Base-by-base conservation (phyloP, 1,284 basidiomycete genomes). In the Cystobasidiaceae sp. region DNA sequence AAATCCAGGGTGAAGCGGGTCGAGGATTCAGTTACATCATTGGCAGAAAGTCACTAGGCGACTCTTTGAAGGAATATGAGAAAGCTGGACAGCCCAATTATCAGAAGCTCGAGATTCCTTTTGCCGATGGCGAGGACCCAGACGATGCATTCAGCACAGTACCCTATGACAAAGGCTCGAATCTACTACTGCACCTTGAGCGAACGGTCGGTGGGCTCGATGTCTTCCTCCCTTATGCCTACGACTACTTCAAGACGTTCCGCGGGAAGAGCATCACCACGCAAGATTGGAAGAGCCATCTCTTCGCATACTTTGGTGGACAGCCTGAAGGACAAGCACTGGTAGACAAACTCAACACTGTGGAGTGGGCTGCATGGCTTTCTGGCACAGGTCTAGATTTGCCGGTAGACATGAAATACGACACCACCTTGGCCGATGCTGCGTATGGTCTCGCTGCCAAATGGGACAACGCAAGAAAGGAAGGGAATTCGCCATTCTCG, bases 231-330 rank as follows among this genome's bases (percentile, higher is more conserved):
- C 78, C 76, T 51, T 93, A 93, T 71, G 82, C 88, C 34, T 83
- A 82, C 70, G 84, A 89, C 74, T 93, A 92, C 76, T 88, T 93
- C 68, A 81, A 83, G 58, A 85, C 84, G 0, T 91, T 86, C 77
- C 83, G 83, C 68, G 88, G 91, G 15, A 84, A 86, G 74, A 89
- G 89, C 68, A 90, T 97, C 75, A 88, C 87, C 15, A 96, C 92
- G 0, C 80, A 85, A 39, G 84, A 94, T 72, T 97, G 93, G 92
- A 87, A 89, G 73, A 79, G 81, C 4, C 90, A 97, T 74, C 79
- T 98, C 21, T 90, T 87, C 72, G 78, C 75, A n/a, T 94, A 87
- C 76, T 97, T 85, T 46, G 73, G 68, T 39, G 71, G 79, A 69
- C 79, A 81, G 69, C 78, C 87, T 73, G 82, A 82, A 25, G 82